These are phyloP conservation scores for Cryptosporidium tyzzeri DNA, from an alignment of 169 alveolate genomes.

Conservation along the genomic window DNA sequence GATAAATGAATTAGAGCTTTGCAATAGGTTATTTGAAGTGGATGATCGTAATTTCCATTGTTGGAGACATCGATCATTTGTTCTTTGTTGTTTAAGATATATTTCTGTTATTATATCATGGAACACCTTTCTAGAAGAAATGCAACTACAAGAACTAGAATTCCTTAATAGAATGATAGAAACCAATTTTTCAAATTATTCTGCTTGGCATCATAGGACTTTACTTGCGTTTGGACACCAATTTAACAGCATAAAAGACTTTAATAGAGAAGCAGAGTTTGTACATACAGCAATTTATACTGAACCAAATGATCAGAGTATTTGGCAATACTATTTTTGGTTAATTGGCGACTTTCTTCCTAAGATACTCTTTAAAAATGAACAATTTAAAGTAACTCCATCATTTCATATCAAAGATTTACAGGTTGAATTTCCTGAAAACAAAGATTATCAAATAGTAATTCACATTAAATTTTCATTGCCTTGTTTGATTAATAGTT, in stretches of 20 bases:
- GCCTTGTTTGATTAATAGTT: not conserved
- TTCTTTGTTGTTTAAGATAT: slow-evolving; percentile 34
- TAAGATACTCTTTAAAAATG: slow-evolving; percentile 3
- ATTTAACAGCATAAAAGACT: slow-evolving; percentile 1
- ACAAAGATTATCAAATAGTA: not conserved
- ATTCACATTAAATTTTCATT: slow-evolving; percentile 28
- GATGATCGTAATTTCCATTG: slow-evolving; percentile 78
- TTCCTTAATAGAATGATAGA: slow-evolving; percentile 42
- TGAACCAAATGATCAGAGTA: slow-evolving; percentile 78
- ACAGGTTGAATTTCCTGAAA: not conserved
- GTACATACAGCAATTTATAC: slow-evolving; percentile 75
- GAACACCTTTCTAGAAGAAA: slow-evolving; percentile 1
- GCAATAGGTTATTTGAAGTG: slow-evolving; percentile 30
- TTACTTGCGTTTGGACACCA: slow-evolving; percentile 4
- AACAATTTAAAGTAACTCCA: not conserved
- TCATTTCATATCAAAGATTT: slow-evolving; percentile 18
- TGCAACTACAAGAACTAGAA: slow-evolving; percentile 1
- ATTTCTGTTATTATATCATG: slow-evolving; percentile 16
- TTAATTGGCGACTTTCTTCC: slow-evolving; percentile 41
- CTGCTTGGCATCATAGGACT: slow-evolving; percentile 78
- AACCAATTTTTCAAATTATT: slow-evolving; percentile 76
- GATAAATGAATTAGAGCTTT: slow-evolving; percentile 39
- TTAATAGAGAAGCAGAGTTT: slow-evolving; percentile 28
- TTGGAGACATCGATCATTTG: slow-evolving; percentile 75
- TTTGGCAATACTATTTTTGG: slow-evolving; percentile 79